Percentiles rank a stretch among this genome's conserved stretches.
These are phyloP conservation scores for Plantago elongata DNA, from an alignment of 257 asterid genomes.

Conservation along the genomic window DNA sequence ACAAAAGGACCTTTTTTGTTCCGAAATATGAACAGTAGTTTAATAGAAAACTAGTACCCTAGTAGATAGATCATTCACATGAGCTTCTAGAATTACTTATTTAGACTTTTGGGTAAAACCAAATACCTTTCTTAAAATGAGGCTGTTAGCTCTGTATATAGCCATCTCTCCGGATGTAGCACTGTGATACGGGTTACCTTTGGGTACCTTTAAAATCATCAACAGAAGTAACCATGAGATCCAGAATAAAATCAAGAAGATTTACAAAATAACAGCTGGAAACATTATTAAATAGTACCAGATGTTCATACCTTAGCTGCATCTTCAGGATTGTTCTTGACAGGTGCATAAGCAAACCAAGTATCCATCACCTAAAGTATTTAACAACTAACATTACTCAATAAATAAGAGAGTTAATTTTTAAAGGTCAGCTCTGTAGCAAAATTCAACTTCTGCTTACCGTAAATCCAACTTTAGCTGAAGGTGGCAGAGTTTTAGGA, in stretches of 20 bases:
- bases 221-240: conserved; percentile 21
- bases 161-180: conserved; percentile 99
- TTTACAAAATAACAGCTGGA: neutral
- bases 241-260: conserved; percentile 18
- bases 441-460: conserved; percentile 43
- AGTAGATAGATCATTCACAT: no score
- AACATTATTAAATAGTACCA: neutral
- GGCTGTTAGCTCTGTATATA: conserved; percentile 81
- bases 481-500: conserved; percentile 88
- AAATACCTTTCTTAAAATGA: conserved; percentile 78
- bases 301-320: conserved; percentile 78
- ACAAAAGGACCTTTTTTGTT: neutral
- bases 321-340: conserved; percentile 97
- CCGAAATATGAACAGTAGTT: no score
- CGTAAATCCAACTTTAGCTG: conserved; percentile 97
- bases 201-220: conserved; percentile 57
- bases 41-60: no score
- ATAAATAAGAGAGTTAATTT: neutral
- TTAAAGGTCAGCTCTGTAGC: neutral
- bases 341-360: conserved; percentile 99
- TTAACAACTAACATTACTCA: neutral
- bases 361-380: conserved; percentile 68
- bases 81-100: no score
- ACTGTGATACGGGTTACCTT: conserved; percentile 98
- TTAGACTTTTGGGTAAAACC: neutral